These are phyloP conservation scores for Stachybotrys elegans DNA, from an alignment of 2,329 filamentous ascomycete genomes.

Conservation along the genomic window DNA sequence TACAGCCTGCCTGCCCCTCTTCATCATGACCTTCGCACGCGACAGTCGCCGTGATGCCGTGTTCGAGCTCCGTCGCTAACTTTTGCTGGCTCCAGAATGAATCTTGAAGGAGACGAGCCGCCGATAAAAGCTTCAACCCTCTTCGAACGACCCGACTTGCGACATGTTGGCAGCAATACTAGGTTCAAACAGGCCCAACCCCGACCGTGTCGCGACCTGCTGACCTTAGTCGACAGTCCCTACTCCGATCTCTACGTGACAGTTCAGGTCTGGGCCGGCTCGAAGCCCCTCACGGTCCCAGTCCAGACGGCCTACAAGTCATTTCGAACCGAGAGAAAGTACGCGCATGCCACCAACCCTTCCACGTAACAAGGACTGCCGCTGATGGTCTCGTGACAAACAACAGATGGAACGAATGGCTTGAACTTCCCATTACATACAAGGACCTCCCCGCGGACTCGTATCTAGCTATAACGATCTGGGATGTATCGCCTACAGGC, in stretches of 20 bases:
- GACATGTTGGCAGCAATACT: slow-evolving; percentile 81
- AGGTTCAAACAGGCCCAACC: slow-evolving; percentile 41
- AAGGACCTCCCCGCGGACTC: slow-evolving; percentile 76
- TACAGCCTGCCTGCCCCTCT: slow-evolving; percentile 24
- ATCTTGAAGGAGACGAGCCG: slow-evolving; percentile 40
- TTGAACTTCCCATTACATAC: slow-evolving; percentile 80
- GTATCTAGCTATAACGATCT: slow-evolving; percentile 86
- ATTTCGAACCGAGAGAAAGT: slow-evolving; percentile 71
- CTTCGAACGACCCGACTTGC: slow-evolving; percentile 70
- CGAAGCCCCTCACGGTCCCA: slow-evolving; percentile 87
- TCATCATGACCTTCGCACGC: not conserved
- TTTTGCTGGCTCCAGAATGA: slow-evolving; percentile 29
- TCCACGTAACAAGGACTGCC: slow-evolving; percentile 7
- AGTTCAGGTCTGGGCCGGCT: slow-evolving; percentile 90
- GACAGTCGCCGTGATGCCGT: slow-evolving; percentile 11
- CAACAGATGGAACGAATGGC: slow-evolving; percentile 89
- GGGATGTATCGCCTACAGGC: slow-evolving; percentile 84
- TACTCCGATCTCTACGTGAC: slow-evolving; percentile 90
- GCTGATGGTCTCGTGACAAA: slow-evolving; percentile 6
- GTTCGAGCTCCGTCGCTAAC: not conserved
- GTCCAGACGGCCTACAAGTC: slow-evolving; percentile 90
- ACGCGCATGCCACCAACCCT: slow-evolving; percentile 8
- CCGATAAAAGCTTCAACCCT: slow-evolving; percentile 58
- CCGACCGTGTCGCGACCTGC: slow-evolving; percentile 8
- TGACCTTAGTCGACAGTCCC: slow-evolving; percentile 42